Percentiles rank a stretch among this genome's conserved stretches.
Conservation (phyloP, 495 filamentous ascomycete species). For the Podospora appendiculata region DNA sequence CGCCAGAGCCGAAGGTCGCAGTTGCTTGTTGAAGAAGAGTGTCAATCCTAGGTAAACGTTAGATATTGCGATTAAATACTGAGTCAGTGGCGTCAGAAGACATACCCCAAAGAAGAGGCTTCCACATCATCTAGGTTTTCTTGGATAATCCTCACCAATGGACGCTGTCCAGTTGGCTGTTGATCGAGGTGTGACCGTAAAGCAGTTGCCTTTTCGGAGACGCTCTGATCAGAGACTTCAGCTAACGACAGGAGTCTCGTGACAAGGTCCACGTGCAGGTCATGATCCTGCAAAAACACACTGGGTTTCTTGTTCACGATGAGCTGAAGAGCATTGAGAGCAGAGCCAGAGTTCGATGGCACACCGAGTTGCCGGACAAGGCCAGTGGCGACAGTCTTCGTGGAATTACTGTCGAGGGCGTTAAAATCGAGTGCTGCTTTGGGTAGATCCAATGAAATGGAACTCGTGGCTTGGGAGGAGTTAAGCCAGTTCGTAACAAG, state of each 20-base stretch:
- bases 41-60: conserved; percentile 22
- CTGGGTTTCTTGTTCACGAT: conserved; percentile 27
- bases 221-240: conserved; percentile 26
- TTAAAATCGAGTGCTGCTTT: conserved; percentile 30
- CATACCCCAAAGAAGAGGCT: conserved; percentile 32
- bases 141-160: conserved; percentile 30
- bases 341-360: conserved; percentile 5
- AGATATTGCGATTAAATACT: background rate
- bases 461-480: conserved; percentile 13
- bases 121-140: conserved; percentile 32
- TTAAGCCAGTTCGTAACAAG: conserved; percentile 27
- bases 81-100: conserved; percentile 7
- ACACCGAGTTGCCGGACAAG: conserved; percentile 18
- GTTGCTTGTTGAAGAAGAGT: conserved; percentile 36
- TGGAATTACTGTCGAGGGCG: conserved; percentile 17
- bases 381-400: conserved; percentile 17
- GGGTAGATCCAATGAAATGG: conserved; percentile 27
- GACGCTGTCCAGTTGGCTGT: conserved; percentile 17
- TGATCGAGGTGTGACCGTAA: conserved; percentile 28
- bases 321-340: conserved; percentile 31
- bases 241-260: conserved; percentile 36
- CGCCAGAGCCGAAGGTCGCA: conserved; percentile 10
- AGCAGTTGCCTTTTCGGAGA: conserved; percentile 20
- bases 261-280: conserved; percentile 31
- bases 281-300: conserved; percentile 23